Evolutionary conservation across 495 filamentous ascomycete species (phyloP), one percentile per base, ranked within the genome.

Genomic region (Pseudotulostoma volvatum): DNA sequence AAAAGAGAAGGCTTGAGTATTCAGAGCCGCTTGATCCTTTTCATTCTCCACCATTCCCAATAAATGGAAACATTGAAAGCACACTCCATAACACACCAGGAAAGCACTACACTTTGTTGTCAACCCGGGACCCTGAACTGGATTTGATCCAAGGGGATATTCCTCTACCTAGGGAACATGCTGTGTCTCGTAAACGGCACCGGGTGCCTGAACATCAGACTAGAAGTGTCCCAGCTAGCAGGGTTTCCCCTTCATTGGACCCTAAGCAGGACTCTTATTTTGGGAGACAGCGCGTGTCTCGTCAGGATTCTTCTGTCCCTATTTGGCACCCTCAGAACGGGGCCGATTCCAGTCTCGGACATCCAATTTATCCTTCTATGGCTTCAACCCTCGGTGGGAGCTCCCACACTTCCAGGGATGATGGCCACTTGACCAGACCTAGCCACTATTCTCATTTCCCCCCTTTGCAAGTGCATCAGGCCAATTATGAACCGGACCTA

Each of bases 1-100:
- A 42, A 19, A 19, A 35, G 23, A 42, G 40, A 28, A 8, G 34
- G 21, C 16, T 42, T 9, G 34, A 42, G 32, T 15, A 15, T 16
- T 16, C 31, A 23, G 32, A 42, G 16, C 13, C 9, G 2, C 4
- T 25, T 18, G 18, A 37, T 32, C 9, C 25, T 25, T 31, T 15
- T 19, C 28, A 34, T 18, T 17, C 34, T 19, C 23, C 5, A 5
- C 11, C 11, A 11, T 28, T 11, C 5, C 23, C 23, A 28, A 28
- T 5, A 28, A 11, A 5, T 11, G 23, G 11, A 28, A 28, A 11
- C n/a, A n/a, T n/a, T 5, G 23, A 28, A 28, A 5, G 5, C 23
- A 28, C 11, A 28, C 5, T 5, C 23, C 23, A 28, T 28, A 28
- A 28, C 23, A 5, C 5, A 28, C 5, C 23, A 28, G 23, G 11